Evolutionary conservation across 495 filamentous ascomycete species (phyloP).

Genomic region (Aspergillus nanangensis): DNA sequence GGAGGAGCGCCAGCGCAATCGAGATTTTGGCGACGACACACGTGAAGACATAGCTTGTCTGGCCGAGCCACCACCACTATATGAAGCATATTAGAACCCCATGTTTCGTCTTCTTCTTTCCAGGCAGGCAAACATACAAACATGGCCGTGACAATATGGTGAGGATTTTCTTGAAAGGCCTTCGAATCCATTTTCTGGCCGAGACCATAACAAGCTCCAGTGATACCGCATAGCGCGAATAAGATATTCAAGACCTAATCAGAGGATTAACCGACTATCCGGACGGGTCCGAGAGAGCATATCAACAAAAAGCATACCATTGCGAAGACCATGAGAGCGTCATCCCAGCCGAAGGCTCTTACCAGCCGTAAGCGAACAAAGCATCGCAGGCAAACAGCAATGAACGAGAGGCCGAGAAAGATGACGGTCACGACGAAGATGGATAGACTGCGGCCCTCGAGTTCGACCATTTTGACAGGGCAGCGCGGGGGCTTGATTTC

Average conservation of each 20-base stretch:
- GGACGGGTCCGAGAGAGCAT: not conserved
- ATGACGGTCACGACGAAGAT: conserved; percentile 38
- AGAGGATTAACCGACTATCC: not conserved
- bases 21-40: conserved; percentile 34
- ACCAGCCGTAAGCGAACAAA: conserved; percentile 37
- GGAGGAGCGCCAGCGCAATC: conserved; percentile 37
- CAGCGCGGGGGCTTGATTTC: conserved; percentile 4
- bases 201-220: conserved; percentile 31
- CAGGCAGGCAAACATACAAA: conserved; percentile 45
- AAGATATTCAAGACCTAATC: conserved; percentile 26
- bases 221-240: conserved; percentile 37
- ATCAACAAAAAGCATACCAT: conserved; percentile 23
- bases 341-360: conserved; percentile 43
- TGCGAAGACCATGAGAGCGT: conserved; percentile 36
- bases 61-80: conserved; percentile 41
- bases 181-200: conserved; percentile 24
- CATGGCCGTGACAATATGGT: conserved; percentile 30
- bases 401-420: conserved; percentile 34
- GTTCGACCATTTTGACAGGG: conserved; percentile 25
- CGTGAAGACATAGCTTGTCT: conserved; percentile 32
- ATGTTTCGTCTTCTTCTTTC: too few relatives aligned
- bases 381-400: conserved; percentile 35
- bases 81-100: not conserved
- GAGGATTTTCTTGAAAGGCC: conserved; percentile 7
- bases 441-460: conserved; percentile 32